phyloP scores from a whole-genome alignment of 805 yeast species.

The Teunomyces stri region DNA sequence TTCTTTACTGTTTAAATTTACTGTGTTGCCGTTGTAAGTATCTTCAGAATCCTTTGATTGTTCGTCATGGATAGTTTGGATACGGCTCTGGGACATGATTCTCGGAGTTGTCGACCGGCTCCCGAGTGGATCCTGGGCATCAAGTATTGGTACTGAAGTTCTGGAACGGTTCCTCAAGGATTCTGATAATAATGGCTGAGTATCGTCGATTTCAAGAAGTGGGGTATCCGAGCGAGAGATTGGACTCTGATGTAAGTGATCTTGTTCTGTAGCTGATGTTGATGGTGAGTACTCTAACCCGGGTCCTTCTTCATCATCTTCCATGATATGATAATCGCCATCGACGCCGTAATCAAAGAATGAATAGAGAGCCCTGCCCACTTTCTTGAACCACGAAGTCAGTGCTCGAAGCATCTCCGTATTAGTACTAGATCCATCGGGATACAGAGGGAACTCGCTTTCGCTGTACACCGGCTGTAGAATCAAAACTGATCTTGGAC shows the following conservation, averaged over 20 bases:
- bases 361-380: slow-evolving; percentile 33
- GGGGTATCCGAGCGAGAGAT: slow-evolving; percentile 5
- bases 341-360: slow-evolving; percentile 43
- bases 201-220: slow-evolving; percentile 5
- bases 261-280: slow-evolving; percentile 5
- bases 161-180: background rate
- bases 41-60: slow-evolving; percentile 12
- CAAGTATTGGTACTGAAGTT: background rate
- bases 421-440: slow-evolving; percentile 18
- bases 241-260: background rate
- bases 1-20: slow-evolving; percentile 51
- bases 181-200: background rate
- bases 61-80: slow-evolving; percentile 14
- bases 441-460: slow-evolving; percentile 12
- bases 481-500: slow-evolving; percentile 73
- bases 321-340: slow-evolving; percentile 12
- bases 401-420: slow-evolving; percentile 5
- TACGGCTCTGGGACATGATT: slow-evolving; percentile 2
- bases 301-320: slow-evolving; percentile 4
- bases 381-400: slow-evolving; percentile 8
- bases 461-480: slow-evolving; percentile 57
- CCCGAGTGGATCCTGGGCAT: background rate
- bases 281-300: background rate
- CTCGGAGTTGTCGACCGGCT: slow-evolving; percentile 6
- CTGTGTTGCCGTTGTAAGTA: slow-evolving; percentile 53